A percentile compares a stretch with the other conserved stretches of the same genome.
These are phyloP conservation scores for Panicum miliaceum DNA, from an alignment of 176 grass and related monocot species.

Conservation along the genomic window DNA sequence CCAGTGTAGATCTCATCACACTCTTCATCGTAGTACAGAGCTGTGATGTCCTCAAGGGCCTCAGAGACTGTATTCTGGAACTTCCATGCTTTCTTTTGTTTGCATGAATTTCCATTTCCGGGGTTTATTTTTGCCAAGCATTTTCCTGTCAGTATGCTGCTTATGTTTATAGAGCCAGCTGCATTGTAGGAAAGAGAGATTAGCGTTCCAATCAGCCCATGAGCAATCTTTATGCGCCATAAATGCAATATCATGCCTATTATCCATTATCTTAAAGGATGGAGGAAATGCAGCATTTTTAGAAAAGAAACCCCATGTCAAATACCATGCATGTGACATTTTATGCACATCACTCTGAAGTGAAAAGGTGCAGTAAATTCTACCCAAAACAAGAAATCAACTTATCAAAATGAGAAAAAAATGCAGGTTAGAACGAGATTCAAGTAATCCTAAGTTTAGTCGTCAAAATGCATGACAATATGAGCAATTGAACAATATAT, in stretches of 20 bases:
- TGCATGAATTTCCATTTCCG: conserved; percentile 43
- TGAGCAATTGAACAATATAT: background rate
- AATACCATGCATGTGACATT: background rate
- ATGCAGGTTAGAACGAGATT: background rate
- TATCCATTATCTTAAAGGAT: background rate
- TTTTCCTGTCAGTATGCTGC: conserved; percentile 92
- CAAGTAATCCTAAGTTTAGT: background rate
- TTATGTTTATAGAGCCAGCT: conserved; percentile 93
- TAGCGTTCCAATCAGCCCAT: conserved; percentile 1
- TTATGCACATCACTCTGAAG: background rate
- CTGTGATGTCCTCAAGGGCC: conserved; percentile 88
- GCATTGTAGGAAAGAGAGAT: conserved; percentile 12
- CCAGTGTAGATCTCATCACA: conserved; percentile 92
- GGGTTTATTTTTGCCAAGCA: conserved; percentile 80
- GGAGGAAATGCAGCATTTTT: background rate
- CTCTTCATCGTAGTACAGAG: conserved; percentile 87
- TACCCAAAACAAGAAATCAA: background rate
- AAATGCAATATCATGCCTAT: background rate
- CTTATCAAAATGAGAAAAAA: background rate
- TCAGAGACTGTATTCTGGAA: conserved; percentile 68
- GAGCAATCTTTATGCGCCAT: background rate
- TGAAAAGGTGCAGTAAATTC: background rate
- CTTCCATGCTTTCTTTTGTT: conserved; percentile 54
- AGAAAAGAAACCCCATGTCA: background rate
- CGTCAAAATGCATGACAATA: background rate